Evolutionary conservation across 345 rosid genomes (phyloP), one percentile per base, ranked within the genome.

Genomic region (Eucalyptus pauciflora): DNA sequence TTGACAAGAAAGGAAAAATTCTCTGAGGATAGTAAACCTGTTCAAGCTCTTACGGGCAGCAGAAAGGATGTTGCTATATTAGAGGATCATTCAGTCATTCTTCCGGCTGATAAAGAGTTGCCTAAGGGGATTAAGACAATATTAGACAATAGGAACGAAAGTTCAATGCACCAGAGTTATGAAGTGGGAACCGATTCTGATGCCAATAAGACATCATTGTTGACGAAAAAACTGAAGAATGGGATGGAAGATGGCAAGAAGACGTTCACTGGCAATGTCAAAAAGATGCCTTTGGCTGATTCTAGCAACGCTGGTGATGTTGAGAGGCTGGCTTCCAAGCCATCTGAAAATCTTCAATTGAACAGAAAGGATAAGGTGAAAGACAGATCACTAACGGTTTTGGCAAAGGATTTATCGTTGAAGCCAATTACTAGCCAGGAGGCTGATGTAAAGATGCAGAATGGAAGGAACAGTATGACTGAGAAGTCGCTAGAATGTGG

Each of bases 121-220:
- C 89, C 86, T 58, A 89, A 88, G 89, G 90, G 90, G 91, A 92
- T 88, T 90, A 92, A 88, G 91, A 86, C 33, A 76, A 93, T 92
- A 88, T 76, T 88, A 50, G 91, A 85, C n/a, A 91, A 91, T 64
- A 92, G 92, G 88, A 87, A 87, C 48, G 87, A 90, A 86, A 91
- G 54, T 90, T 33, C 62, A 27, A 86, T 50, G 48, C 92, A 51
- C 54, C 41, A 79, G 86, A 92, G 89, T 85, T 87, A 52, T 20
- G 89, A 29, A 85, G 76, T 52, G 86, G 25, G 86, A 81, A 37
- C 60, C 10, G 79, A 69, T 88, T 67, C 69, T 86, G 88, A 86
- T 87, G 90, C 86, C 67, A 89, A 24, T 64, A 71, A 67, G 54
- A 16, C 54, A 54, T 52, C 58, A 51, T 69, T 37, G 31, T 41